Percentiles rank a stretch among this genome's conserved stretches.
Evolutionary conservation across 2,329 filamentous ascomycete species (phyloP).

Genomic region (Sporothrix humicola): DNA sequence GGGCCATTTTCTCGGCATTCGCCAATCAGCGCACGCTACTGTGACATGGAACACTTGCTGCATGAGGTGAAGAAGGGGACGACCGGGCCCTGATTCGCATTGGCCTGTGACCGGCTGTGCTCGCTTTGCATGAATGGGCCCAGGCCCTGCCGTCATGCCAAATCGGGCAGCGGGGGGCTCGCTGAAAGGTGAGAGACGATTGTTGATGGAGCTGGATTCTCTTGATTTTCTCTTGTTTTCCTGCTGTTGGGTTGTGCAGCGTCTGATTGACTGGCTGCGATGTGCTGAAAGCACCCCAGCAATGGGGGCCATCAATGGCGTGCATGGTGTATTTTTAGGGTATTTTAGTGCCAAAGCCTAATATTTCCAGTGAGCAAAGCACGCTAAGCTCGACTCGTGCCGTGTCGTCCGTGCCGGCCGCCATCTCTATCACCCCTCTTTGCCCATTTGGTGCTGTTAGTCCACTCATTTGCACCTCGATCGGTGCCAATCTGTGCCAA

Average conservation of each 20-base stretch:
- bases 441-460: neutral
- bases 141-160: slow-evolving; percentile 14
- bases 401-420: slow-evolving; percentile 15
- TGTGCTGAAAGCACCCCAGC: slow-evolving; percentile 7
- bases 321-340: slow-evolving; percentile 16
- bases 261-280: slow-evolving; percentile 12
- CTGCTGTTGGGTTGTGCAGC: too few species aligned
- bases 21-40: slow-evolving; percentile 48
- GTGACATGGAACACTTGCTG: slow-evolving; percentile 51
- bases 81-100: slow-evolving; percentile 46
- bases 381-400: slow-evolving; percentile 28
- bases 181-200: neutral
- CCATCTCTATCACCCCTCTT: neutral
- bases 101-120: slow-evolving; percentile 40
- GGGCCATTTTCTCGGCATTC: slow-evolving; percentile 41
- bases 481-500: neutral
- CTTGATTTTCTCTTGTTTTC: too few species aligned
- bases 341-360: slow-evolving; percentile 1
- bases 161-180: slow-evolving; percentile 12
- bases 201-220: too few species aligned
- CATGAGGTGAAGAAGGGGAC: slow-evolving; percentile 43
- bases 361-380: neutral
- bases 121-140: slow-evolving; percentile 40
- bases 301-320: neutral
- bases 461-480: neutral